phyloP scores from a whole-genome alignment of 768 basidiomycete genomes.

The Clavaria fumosa region DNA sequence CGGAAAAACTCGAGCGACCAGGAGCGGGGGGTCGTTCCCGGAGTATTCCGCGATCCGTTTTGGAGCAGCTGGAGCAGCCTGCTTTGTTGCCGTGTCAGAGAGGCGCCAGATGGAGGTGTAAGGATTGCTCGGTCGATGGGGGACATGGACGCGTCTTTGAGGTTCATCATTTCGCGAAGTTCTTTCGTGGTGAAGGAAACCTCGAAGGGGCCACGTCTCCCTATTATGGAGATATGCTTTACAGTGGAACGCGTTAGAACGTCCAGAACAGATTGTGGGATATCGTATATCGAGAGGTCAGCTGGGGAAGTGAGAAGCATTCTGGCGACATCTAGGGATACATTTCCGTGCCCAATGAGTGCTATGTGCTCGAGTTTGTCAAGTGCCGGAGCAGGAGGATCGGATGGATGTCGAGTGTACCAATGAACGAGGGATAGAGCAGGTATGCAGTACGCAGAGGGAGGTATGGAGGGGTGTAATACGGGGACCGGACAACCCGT shows the following conservation, averaged over 20 bases:
- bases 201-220: conserved; percentile 74
- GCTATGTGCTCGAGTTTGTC: conserved; percentile 57
- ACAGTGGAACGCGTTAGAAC: conserved; percentile 48
- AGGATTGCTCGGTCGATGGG: conserved; percentile 39
- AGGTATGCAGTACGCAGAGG: conserved; percentile 37
- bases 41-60: conserved; percentile 40
- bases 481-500: conserved; percentile 67
- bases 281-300: conserved; percentile 53
- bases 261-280: conserved; percentile 60
- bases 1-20: conserved; percentile 79
- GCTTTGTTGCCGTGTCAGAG: conserved; percentile 46
- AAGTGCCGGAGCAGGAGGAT: conserved; percentile 37
- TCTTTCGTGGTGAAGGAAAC: conserved; percentile 91
- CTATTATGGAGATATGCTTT: conserved; percentile 69
- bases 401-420: conserved; percentile 88
- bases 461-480: conserved; percentile 38
- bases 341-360: conserved; percentile 89
- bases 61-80: conserved; percentile 50
- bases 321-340: conserved; percentile 82
- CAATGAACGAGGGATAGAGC: conserved; percentile 84
- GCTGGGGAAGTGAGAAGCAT: conserved; percentile 66
- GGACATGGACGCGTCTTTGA: conserved; percentile 51
- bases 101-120: conserved; percentile 17
- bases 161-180: conserved; percentile 63
- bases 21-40: conserved; percentile 40